A percentile compares a stretch with the other conserved stretches of the same genome.
These are phyloP conservation scores for Malania oleifera DNA, from an alignment of 164 flowering plant genomes.

Conservation along the genomic window DNA sequence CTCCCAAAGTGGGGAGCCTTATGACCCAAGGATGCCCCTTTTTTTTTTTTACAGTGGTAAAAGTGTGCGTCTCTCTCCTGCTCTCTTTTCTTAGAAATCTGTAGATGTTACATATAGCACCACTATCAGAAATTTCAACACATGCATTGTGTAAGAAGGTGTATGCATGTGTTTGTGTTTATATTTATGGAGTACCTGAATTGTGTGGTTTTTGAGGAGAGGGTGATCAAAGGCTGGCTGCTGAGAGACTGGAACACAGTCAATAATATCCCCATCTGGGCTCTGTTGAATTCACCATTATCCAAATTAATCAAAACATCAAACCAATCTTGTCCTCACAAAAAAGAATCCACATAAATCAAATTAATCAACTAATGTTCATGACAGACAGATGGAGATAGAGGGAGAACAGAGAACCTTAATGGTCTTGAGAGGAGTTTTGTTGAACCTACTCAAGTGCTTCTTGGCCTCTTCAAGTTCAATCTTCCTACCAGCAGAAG, in stretches of 20 bases:
- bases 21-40: too few relatives aligned
- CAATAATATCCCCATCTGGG: slow-evolving; percentile 93
- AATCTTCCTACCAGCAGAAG: too few relatives aligned
- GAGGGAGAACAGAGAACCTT: slow-evolving; percentile 36
- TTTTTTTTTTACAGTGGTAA: too few relatives aligned
- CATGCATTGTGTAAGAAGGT: too few relatives aligned
- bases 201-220: slow-evolving; percentile 78
- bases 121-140: too few relatives aligned
- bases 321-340: neutral
- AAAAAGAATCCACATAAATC: too few relatives aligned
- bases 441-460: slow-evolving; percentile 79
- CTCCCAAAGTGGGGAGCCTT: too few relatives aligned
- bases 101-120: too few relatives aligned
- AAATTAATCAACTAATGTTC: neutral
- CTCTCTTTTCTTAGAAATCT: too few relatives aligned
- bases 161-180: too few relatives aligned
- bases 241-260: slow-evolving; percentile 71
- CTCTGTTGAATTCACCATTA: slow-evolving; percentile 68
- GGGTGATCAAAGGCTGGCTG: slow-evolving; percentile 99
- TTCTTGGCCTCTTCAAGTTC: slow-evolving; percentile 69
- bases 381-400: slow-evolving; percentile 5
- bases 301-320: neutral
- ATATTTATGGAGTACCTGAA: slow-evolving; percentile 76
- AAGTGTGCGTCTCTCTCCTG: too few relatives aligned
- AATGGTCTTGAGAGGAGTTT: slow-evolving; percentile 63